These are phyloP conservation scores for Rhizophagus clarus DNA, from an alignment of 192 early-diverging fungal species.

Conservation along the genomic window DNA sequence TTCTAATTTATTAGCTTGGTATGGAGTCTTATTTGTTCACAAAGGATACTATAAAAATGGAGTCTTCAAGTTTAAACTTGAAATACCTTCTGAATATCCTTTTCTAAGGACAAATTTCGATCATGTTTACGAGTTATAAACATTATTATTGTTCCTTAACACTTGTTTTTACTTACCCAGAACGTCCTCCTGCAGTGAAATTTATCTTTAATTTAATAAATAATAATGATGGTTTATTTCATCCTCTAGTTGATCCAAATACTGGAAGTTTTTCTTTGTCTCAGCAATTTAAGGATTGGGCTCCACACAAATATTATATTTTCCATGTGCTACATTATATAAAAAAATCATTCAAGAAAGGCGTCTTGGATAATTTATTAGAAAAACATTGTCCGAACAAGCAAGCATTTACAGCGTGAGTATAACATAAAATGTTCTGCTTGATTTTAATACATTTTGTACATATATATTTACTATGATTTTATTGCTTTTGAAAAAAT, in stretches of 20 bases:
- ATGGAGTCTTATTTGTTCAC: conserved; percentile 85
- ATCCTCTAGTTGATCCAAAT: conserved; percentile 79
- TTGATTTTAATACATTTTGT: no score
- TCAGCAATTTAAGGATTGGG: conserved; percentile 82
- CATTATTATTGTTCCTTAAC: not conserved
- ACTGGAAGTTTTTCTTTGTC: conserved; percentile 67
- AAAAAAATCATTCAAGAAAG: conserved; percentile 83
- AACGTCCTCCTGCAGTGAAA: conserved; percentile 63
- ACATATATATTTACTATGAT: not conserved
- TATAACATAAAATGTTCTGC: not conserved
- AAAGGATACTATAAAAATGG: conserved; percentile 88
- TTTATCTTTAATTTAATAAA: conserved; percentile 48
- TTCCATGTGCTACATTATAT: conserved; percentile 86
- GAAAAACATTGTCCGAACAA: conserved; percentile 65
- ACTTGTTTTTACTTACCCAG: conserved; percentile 26
- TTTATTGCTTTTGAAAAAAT: not conserved
- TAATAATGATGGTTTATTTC: conserved; percentile 67
- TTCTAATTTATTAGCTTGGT: conserved; percentile 64
- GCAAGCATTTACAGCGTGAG: conserved; percentile 64
- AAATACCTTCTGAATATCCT: conserved; percentile 84
- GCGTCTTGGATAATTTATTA: conserved; percentile 63
- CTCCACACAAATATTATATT: conserved; percentile 80
- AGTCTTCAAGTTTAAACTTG: conserved; percentile 85
- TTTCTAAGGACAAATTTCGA: not conserved
- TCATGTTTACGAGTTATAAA: no score